These are phyloP conservation scores for Fusarium fracticaudum DNA, from an alignment of 2,329 filamentous ascomycete genomes.

Conservation along the genomic window DNA sequence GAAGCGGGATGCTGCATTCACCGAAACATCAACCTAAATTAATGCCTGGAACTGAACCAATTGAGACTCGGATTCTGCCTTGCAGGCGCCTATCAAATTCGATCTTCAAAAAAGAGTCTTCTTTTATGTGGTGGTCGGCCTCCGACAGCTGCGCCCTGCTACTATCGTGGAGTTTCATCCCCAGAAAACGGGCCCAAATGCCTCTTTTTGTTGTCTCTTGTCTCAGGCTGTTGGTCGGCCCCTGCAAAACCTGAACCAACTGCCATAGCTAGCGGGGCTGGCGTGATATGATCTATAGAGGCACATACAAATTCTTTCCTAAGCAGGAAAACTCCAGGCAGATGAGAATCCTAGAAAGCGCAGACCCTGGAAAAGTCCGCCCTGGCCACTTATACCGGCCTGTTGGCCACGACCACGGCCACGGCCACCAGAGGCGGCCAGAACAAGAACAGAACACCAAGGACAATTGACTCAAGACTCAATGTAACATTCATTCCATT, in stretches of 20 bases:
- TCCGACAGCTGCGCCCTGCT: slow-evolving; percentile 1
- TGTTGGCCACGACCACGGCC: not conserved
- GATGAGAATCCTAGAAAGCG: not conserved
- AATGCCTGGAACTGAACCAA: rapidly evolving
- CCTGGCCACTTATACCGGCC: not conserved
- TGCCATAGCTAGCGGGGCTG: not conserved
- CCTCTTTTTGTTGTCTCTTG: not conserved
- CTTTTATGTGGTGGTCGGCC: not conserved
- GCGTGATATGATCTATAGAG: not conserved
- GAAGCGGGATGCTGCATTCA: not conserved
- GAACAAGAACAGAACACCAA: not conserved
- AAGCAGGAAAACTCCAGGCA: not conserved
- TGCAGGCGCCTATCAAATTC: not conserved
- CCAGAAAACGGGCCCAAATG: not conserved
- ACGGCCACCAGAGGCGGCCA: not conserved
- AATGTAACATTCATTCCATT: not conserved
- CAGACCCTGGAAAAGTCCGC: not conserved
- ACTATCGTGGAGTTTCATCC: not conserved
- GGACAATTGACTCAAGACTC: rapidly evolving
- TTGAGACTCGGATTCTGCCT: not conserved
- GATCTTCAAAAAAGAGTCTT: not conserved
- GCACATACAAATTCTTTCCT: too few relatives aligned
- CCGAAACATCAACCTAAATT: not conserved
- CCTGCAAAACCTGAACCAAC: not conserved
- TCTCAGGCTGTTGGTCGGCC: not conserved